Evolutionary conservation across 225 moss, liverwort and hornwort species (phyloP).

Genomic region (Thuidium tamariscinum): DNA sequence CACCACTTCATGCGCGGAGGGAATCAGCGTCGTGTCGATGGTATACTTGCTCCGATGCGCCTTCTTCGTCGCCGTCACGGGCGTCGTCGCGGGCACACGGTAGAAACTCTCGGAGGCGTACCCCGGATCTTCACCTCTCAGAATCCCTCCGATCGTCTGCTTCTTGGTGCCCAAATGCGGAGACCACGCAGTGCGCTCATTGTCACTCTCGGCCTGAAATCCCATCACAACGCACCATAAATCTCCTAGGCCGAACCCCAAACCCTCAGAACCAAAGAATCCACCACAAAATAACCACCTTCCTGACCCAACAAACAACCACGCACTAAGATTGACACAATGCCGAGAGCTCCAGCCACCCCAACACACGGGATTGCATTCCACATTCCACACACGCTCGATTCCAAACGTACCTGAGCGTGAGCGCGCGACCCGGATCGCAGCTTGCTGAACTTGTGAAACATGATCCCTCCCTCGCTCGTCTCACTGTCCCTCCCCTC

Average conservation of each 20-base stretch:
- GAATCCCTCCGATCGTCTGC: not conserved
- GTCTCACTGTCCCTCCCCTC: not conserved
- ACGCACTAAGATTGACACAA: not conserved
- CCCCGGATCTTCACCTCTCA: not conserved
- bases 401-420: not conserved
- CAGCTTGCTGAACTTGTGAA: conserved; percentile 11
- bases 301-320: not conserved
- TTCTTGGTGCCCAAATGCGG: not conserved
- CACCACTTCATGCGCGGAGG: not conserved
- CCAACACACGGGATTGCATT: no score
- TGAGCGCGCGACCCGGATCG: conserved; percentile 1
- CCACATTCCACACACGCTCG: not conserved
- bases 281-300: not conserved
- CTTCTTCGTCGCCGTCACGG: conserved; percentile 7
- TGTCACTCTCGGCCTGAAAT: conserved; percentile 14
- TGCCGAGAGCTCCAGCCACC: not conserved
- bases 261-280: not conserved
- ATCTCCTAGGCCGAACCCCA: not conserved
- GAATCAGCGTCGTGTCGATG: conserved; percentile 8
- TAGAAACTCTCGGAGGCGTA: not conserved
- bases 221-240: not conserved
- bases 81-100: not conserved
- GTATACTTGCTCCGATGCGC: conserved; percentile 15
- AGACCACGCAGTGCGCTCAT: not conserved
- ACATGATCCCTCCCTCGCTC: conserved; percentile 1